A percentile compares a stretch with the other conserved stretches of the same genome.
Evolutionary conservation across 805 yeast genomes (phyloP).

Genomic region (Grigorovia yakushimaensis): DNA sequence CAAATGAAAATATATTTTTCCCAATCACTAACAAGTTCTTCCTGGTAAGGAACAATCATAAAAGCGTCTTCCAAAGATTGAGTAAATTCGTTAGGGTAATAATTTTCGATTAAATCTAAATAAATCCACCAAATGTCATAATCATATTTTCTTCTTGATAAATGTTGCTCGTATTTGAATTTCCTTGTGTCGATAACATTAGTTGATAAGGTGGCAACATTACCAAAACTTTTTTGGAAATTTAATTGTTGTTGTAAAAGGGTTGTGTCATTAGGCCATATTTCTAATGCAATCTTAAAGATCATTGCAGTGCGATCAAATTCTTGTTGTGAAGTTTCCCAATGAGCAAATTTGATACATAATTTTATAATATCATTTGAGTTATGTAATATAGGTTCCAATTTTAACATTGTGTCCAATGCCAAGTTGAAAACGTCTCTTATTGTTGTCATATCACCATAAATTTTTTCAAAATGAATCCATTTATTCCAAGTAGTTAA

Average conservation of each 20-base stretch:
- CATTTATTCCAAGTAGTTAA: slow-evolving; percentile 63
- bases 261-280: slow-evolving; percentile 31
- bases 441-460: slow-evolving; percentile 37
- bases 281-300: slow-evolving; percentile 40
- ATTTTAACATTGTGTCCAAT: slow-evolving; percentile 39
- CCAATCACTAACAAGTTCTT: slow-evolving; percentile 44
- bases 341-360: slow-evolving; percentile 42
- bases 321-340: slow-evolving; percentile 57
- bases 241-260: slow-evolving; percentile 38
- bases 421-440: slow-evolving; percentile 62
- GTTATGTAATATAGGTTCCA: slow-evolving; percentile 15
- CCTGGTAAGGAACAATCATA: slow-evolving; percentile 12
- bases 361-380: slow-evolving; percentile 34
- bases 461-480: slow-evolving; percentile 58
- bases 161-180: slow-evolving; percentile 40
- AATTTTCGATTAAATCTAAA: slow-evolving; percentile 40
- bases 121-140: slow-evolving; percentile 82
- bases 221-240: slow-evolving; percentile 61
- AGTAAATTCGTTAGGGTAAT: slow-evolving; percentile 13
- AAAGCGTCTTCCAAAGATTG: slow-evolving; percentile 11
- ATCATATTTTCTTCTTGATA: slow-evolving; percentile 42
- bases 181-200: slow-evolving; percentile 47
- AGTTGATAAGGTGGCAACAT: slow-evolving; percentile 40
- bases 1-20: slow-evolving; percentile 59
- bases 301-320: slow-evolving; percentile 54